Conservation (phyloP, 768 basidiomycete species). For the Dioszegia aurantiaca region DNA sequence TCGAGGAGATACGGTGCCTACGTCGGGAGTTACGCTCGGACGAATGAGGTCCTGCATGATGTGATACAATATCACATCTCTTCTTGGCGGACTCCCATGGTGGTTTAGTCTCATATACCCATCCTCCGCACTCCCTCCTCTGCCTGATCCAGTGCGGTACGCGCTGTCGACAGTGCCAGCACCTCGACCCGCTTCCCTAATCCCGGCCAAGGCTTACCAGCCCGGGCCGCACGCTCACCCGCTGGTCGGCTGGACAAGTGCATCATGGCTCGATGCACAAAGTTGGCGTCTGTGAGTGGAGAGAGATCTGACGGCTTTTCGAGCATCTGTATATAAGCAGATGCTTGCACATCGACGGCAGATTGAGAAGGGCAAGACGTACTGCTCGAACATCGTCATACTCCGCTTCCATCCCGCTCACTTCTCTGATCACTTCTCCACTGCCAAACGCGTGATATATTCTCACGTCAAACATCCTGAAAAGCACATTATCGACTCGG, state of each 20-base stretch:
- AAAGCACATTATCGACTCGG: constrained; percentile 90
- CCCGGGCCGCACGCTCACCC: constrained; percentile 56
- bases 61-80: background rate
- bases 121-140: constrained; percentile 9
- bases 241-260: constrained; percentile 13
- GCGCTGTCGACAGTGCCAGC: constrained; percentile 30
- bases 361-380: constrained; percentile 32
- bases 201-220: constrained; percentile 78
- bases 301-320: constrained; percentile 65
- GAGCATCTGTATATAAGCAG: constrained; percentile 26
- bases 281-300: constrained; percentile 80
- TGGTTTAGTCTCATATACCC: constrained; percentile 3
- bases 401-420: constrained; percentile 84
- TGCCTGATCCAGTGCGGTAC: constrained; percentile 12
- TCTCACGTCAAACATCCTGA: constrained; percentile 82
- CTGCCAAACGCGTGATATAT: constrained; percentile 76
- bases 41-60: background rate
- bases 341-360: background rate
- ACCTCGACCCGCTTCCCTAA: constrained; percentile 67
- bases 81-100: background rate
- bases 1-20: constrained; percentile 57
- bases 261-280: constrained; percentile 56
- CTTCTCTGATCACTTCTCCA: constrained; percentile 67
- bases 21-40: constrained; percentile 18
- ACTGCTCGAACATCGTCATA: constrained; percentile 78